Evolutionary conservation across 805 yeast genomes (phyloP), one percentile per base, ranked within the genome.

Genomic region (Tetrapisispora fleetii): DNA sequence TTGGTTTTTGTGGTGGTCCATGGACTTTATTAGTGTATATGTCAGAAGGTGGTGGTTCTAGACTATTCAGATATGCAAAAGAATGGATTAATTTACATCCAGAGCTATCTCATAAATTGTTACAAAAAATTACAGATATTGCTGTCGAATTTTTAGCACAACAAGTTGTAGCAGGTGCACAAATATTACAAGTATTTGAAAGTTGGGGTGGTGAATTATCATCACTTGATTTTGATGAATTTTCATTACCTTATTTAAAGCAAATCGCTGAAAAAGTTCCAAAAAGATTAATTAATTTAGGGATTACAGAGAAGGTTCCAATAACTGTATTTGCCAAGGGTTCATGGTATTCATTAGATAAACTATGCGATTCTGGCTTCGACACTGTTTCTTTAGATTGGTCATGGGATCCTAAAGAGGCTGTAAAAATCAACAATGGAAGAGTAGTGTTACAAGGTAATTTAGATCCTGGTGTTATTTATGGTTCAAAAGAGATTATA

Each of bases 161-260:
- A 59, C 99, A 93, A 69, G 96, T 93, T 41, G 80, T 81, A 56
- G 99, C 99, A 1, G 99, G 99, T 57, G 98, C 98, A 35, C 99
- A 93, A 71, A 89, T 93, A 82, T 75, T 93, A 52, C 99, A 93
- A 69, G 89, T 93, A 35, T 93, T 93, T 63, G 99, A 93, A 64
- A 85, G 95, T 36, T 90, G 96, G 95, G 99, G 96, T 49, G 96
- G 98, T 46, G 98, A 93, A 69, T 75, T 93, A 50, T 93, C 95
- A 1, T 95, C 96, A 13, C 71, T 71, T 46, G 99, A 93, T 60
- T 93, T 91, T 68, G 75, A 76, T 53, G 90, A 85, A 65, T 93
- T 89, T 67, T 83, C 95, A 4, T 76, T 91, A 59, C 98, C 98
- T 3, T 93, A 87, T 64, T 72, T 93, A 59, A 77, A 75, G 54